Base-by-base conservation (phyloP, 2,329 filamentous ascomycete genomes). In the Albophoma yamanashiensis region DNA sequence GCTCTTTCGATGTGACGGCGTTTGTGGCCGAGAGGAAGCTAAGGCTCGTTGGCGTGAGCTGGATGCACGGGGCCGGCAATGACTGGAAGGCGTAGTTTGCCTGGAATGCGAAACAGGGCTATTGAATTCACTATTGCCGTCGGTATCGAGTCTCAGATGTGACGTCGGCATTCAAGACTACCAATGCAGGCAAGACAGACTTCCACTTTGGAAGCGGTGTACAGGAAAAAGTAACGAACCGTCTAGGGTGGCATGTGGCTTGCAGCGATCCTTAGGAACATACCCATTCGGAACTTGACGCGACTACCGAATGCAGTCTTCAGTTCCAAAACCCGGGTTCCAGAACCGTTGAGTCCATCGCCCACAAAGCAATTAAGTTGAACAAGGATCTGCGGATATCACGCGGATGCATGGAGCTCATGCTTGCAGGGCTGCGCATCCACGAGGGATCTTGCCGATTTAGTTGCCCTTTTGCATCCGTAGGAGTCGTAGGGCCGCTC, bases 11-110 rank as follows among this genome's bases (percentile, higher is more conserved):
- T 56, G 69, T 73, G 0, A 70, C 67, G 0, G 71, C 70, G 38
- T 79, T 78, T 59, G 71, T 75, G 1, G 66, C 70, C 52, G 72
- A 70, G 62, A 66, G 78, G 53, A 65, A 71, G 0, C 65, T 80
- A 55, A 65, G 63, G 17, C 70, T 79, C 20, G 75, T 77, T 0
- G 73, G 70, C 0, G 65, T 74, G 9, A 78, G 78, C 58, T 79
- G 77, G 78, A 79, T 79, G 75, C 70, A 70, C 0, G 75, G 76
- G 22, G 77, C 74, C 52, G 76, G 75, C 1, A 76, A 79, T 60
- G 76, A 74, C 1, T 78, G 76, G 76, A 67, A 68, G 50, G 68
- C 65, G 43, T 69, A 62, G 58, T 15, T 47, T 22, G 43, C 42
- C 1, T 22, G 42, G 22, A 47, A 45, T 7, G 17, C 27, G 27